phyloP scores from a whole-genome alignment of 345 rosid species.

The Reutealis trisperma region DNA sequence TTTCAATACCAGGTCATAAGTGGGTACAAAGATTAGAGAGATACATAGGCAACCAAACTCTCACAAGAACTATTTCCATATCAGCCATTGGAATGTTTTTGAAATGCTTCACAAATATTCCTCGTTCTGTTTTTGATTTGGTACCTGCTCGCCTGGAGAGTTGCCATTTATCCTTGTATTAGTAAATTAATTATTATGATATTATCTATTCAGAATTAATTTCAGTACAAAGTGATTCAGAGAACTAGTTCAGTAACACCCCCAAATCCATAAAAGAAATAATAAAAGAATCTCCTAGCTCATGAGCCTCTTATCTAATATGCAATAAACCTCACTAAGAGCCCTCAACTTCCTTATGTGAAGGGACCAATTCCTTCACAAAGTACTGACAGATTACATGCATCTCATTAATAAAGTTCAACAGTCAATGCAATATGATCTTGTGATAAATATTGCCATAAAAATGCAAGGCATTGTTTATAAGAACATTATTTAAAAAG shows the following conservation, averaged over 20 bases:
- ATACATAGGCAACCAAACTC: slow-evolving; percentile 27
- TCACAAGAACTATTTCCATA: slow-evolving; percentile 96
- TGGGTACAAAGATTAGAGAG: not conserved
- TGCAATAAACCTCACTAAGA: not conserved
- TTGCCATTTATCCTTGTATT: not conserved
- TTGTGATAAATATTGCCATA: not conserved
- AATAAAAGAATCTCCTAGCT: not conserved
- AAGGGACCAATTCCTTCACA: not conserved
- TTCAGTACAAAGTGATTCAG: not conserved
- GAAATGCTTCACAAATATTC: slow-evolving; percentile 89
- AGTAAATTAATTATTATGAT: not conserved
- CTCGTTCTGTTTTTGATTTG: slow-evolving; percentile 56
- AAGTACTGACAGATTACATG: not conserved
- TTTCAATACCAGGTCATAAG: slow-evolving; percentile 18
- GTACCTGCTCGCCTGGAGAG: slow-evolving; percentile 63
- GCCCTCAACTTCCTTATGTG: not conserved
- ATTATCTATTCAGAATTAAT: not conserved
- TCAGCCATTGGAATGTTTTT: slow-evolving; percentile 99
- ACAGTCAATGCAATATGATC: not conserved
- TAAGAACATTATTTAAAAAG: not conserved
- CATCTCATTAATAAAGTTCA: not conserved
- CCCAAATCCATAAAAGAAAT: not conserved
- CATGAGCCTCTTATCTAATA: not conserved
- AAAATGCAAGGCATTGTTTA: not conserved
- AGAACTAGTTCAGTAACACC: not conserved